Conservation (phyloP, 164 flowering plant species). For the Macadamia tetraphylla region DNA sequence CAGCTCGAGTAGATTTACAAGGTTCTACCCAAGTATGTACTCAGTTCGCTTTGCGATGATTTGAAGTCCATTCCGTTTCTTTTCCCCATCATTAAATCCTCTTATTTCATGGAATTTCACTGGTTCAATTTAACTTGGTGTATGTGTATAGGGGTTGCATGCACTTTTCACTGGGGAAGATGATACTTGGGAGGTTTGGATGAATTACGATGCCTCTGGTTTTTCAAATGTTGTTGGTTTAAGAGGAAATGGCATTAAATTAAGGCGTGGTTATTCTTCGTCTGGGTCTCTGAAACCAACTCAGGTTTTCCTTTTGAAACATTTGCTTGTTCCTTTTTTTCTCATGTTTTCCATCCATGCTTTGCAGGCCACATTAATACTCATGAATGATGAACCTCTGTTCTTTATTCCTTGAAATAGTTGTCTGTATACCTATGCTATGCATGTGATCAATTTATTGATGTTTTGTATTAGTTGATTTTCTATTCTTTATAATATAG, state of each 20-base stretch:
- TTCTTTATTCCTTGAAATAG: too few relatives aligned
- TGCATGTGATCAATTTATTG: too few relatives aligned
- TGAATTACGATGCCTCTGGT: slow-evolving; percentile 69
- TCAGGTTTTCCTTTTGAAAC: slow-evolving; percentile 43
- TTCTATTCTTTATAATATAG: not conserved
- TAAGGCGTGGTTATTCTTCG: slow-evolving; percentile 89
- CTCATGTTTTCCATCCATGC: not conserved
- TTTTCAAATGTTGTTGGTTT: slow-evolving; percentile 50
- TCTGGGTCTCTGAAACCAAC: slow-evolving; percentile 70
- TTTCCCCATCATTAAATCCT: too few relatives aligned
- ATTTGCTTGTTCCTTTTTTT: not conserved
- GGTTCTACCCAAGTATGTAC: slow-evolving; percentile 66
- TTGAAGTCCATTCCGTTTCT: not conserved
- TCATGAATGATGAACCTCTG: too few relatives aligned
- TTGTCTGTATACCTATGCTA: too few relatives aligned
- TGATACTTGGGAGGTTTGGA: slow-evolving; percentile 98
- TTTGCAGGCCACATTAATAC: too few relatives aligned
- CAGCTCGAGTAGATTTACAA: slow-evolving; percentile 94
- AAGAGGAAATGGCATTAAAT: slow-evolving; percentile 63
- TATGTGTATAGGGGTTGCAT: slow-evolving; percentile 71
- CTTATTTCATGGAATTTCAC: not conserved
- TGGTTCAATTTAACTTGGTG: not conserved
- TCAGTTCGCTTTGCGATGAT: not conserved
- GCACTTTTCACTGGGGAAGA: slow-evolving; percentile 98
- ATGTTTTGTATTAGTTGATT: too few relatives aligned